Base-by-base conservation (phyloP, 192 early-diverging fungal genomes). In the Podila minutissima region DNA sequence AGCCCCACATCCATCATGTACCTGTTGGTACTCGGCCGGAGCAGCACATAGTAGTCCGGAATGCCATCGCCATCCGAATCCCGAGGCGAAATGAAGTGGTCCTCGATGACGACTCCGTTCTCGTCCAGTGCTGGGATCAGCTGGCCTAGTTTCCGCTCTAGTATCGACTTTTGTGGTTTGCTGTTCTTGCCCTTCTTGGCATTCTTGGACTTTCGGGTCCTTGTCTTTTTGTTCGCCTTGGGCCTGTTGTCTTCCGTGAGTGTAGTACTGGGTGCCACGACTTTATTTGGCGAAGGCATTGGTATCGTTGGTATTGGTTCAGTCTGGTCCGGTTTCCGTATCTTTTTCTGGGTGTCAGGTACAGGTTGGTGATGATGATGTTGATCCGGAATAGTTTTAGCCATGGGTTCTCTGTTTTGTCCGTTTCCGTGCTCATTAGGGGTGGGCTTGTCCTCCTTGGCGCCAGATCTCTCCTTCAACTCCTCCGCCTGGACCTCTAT, bases 31-130 rank as follows among this genome's bases (percentile, higher is more conserved):
- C 51, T 55, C 13, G 77, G 77, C 9, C 77, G 59, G 15, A 81
- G 29, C 17, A 81, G 37, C 13, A 81, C 77, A 69, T 60, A 81
- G 7, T n/a, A 55, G 38, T 81, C 77, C 15, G 77, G 77, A n/a
- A 73, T 64, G 0, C 77, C 77, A 55, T 81, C 77, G 41, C 77
- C 76, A 51, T 81, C 55, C 2, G 76, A 57, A 22, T 81, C 76
- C 22, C 76, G 51, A 0, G 77, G 77, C 3, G 77, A 81, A 22
- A 81, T 81, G 53, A 81, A 81, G 26, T 81, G 71, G n/a, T 81
- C 71, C 38, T 81, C 77, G 33, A 81, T 69, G 9, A 69, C 50
- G 5, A 32, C 58, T 5, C 77, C 77, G 61, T 64, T 48, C 53
- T 81, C 77, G 46, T 81, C 77, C 35, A 73, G 15, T 2, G 61